phyloP scores from a whole-genome alignment of 2,329 filamentous ascomycete species.

The Trichoderma gracile region DNA sequence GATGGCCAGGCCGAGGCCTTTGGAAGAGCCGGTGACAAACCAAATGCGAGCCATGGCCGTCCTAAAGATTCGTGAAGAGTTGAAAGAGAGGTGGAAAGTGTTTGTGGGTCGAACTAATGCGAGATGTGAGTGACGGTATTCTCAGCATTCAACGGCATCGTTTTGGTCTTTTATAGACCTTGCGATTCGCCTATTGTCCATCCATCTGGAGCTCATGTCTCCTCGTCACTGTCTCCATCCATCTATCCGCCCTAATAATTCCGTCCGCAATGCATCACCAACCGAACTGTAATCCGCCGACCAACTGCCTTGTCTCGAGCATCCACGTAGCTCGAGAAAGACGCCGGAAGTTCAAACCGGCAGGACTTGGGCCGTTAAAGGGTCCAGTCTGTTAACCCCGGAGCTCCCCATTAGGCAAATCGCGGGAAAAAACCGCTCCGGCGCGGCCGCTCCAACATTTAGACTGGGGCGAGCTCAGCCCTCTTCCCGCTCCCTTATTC shows the following conservation, averaged over 20 bases:
- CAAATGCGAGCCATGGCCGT: constrained; percentile 35
- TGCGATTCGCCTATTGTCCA: too few species aligned
- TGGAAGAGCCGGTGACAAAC: constrained; percentile 51
- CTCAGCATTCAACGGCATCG: not conserved
- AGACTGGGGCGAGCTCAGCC: not conserved
- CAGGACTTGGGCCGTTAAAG: too few species aligned
- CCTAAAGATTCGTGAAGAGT: not conserved
- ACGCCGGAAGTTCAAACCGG: not conserved
- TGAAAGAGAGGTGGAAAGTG: not conserved
- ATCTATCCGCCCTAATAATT: constrained; percentile 11
- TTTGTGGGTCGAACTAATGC: not conserved
- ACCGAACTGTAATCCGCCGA: not conserved
- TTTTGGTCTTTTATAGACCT: constrained; percentile 14
- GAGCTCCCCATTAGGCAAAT: not conserved
- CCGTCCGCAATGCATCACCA: not conserved
- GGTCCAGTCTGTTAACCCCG: constrained; percentile 1
- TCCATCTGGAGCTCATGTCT: not conserved
- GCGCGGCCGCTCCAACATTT: constrained; percentile 19
- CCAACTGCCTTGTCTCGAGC: not conserved
- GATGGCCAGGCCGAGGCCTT: constrained; percentile 49
- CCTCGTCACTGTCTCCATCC: not conserved
- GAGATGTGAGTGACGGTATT: too few species aligned
- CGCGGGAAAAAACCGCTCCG: not conserved
- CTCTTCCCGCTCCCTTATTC: not conserved
- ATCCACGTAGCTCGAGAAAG: not conserved